Conservation (phyloP, 106 monocot species). For the Agapanthus africanus region DNA sequence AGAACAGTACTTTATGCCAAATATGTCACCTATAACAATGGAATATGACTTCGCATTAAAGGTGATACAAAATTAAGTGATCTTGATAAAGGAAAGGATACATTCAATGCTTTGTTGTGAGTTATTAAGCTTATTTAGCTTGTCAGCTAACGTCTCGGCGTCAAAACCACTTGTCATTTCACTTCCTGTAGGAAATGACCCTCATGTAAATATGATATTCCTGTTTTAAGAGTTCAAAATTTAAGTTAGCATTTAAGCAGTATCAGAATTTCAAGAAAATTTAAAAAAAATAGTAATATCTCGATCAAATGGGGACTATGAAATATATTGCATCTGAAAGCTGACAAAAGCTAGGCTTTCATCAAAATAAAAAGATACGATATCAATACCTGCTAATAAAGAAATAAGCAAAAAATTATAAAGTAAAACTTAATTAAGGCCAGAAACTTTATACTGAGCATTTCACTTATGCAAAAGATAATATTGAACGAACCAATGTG, state of each 20-base stretch:
- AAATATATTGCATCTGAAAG: background rate
- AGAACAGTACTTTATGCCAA: background rate
- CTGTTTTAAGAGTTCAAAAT: constrained; percentile 13
- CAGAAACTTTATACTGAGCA: background rate
- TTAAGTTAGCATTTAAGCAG: background rate
- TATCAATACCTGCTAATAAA: background rate
- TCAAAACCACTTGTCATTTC: constrained; percentile 29
- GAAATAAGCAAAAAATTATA: too few relatives aligned
- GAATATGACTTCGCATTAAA: background rate
- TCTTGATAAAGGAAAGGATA: constrained; percentile 38
- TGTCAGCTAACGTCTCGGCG: constrained; percentile 32
- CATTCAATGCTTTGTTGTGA: constrained; percentile 54
- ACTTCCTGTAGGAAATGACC: background rate
- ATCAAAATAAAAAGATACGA: background rate
- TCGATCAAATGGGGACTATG: background rate
- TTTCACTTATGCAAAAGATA: background rate
- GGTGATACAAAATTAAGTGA: background rate
- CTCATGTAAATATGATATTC: constrained; percentile 11
- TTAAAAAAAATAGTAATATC: background rate
- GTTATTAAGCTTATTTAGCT: constrained; percentile 43
- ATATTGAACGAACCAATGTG: background rate
- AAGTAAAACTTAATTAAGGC: background rate
- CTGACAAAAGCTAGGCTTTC: background rate
- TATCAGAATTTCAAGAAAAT: background rate
- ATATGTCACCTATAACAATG: background rate